Percentiles rank a stretch among this genome's conserved stretches.
These are phyloP conservation scores for Cryptococcus sp. DNA, from an alignment of 1,284 basidiomycete species.

Conservation along the genomic window DNA sequence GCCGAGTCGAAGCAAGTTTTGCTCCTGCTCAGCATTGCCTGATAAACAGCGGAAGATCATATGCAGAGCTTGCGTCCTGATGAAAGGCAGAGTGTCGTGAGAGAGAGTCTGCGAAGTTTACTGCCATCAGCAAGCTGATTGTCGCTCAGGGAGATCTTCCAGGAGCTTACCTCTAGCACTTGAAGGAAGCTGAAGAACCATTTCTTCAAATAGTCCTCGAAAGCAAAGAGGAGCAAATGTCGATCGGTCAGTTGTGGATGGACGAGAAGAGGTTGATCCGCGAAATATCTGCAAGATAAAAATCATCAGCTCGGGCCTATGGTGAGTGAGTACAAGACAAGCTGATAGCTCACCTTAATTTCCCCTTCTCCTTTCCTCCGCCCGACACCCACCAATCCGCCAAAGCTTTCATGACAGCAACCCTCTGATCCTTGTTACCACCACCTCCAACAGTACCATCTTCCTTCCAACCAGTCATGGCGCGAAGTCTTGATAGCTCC, in stretches of 20 bases:
- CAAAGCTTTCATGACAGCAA: conserved; percentile 85
- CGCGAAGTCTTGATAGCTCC: conserved; percentile 72
- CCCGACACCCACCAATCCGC: conserved; percentile 97
- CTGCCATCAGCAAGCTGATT: conserved; percentile 4
- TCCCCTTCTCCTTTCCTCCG: conserved; percentile 67
- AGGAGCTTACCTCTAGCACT: conserved; percentile 70
- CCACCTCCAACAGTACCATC: conserved; percentile 56
- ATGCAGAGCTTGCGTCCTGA: conserved; percentile 75
- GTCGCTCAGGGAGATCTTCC: background rate
- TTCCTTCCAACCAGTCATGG: conserved; percentile 75
- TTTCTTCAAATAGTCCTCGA: conserved; percentile 97
- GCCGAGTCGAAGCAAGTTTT: conserved; percentile 86
- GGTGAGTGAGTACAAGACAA: background rate
- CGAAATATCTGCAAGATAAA: conserved; percentile 69
- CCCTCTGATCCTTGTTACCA: conserved; percentile 72
- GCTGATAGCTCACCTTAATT: conserved; percentile 67
- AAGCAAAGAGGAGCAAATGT: conserved; percentile 80
- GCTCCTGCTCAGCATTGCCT: conserved; percentile 95
- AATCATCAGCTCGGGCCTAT: conserved; percentile 9
- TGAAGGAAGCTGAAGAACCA: conserved; percentile 93
- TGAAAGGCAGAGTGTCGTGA: conserved; percentile 83
- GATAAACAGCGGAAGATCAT: conserved; percentile 78
- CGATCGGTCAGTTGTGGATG: conserved; percentile 70
- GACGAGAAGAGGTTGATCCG: conserved; percentile 76
- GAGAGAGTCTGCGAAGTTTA: conserved; percentile 61